phyloP scores from a whole-genome alignment of 164 flowering plant genomes.

The Taxillus chinensis region DNA sequence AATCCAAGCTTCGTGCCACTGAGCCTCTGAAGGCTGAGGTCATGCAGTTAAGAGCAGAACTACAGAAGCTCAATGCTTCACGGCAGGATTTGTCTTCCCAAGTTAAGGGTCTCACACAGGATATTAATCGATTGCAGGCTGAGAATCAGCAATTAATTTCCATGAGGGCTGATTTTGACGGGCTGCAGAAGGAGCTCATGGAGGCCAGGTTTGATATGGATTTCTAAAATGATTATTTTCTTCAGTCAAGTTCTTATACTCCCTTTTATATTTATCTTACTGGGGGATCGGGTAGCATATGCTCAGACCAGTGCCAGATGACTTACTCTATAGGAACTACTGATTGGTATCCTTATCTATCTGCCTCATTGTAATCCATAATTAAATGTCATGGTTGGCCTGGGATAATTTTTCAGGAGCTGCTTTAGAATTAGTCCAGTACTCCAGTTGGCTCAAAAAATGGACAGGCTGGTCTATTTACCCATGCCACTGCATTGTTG shows the following conservation, averaged over 20 bases:
- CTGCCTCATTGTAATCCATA: too few species aligned
- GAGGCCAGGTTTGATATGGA: slow-evolving; percentile 43
- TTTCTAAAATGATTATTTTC: neutral
- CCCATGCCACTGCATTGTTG: too few species aligned
- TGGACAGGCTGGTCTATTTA: too few species aligned
- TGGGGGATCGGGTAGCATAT: neutral
- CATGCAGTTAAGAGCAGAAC: slow-evolving; percentile 40
- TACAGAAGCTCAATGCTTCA: slow-evolving; percentile 31
- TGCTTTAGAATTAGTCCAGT: too few species aligned
- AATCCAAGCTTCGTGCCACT: slow-evolving; percentile 47
- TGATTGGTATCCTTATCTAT: too few species aligned
- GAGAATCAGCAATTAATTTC: slow-evolving; percentile 45
- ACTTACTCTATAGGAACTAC: neutral
- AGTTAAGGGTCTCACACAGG: slow-evolving; percentile 40
- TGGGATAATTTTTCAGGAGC: too few species aligned
- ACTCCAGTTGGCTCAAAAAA: too few species aligned
- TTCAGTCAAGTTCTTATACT: slow-evolving; percentile 1
- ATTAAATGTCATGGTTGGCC: too few species aligned
- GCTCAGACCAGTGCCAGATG: neutral
- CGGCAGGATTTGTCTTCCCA: slow-evolving; percentile 44
- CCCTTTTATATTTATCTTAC: neutral
- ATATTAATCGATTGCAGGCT: slow-evolving; percentile 26
- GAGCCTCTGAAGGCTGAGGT: slow-evolving; percentile 53
- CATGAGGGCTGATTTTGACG: slow-evolving; percentile 44
- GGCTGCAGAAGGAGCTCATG: slow-evolving; percentile 39